Evolutionary conservation across 2,329 filamentous ascomycete species (phyloP), one percentile per base, ranked within the genome.

Genomic region (Tothia fuscella): DNA sequence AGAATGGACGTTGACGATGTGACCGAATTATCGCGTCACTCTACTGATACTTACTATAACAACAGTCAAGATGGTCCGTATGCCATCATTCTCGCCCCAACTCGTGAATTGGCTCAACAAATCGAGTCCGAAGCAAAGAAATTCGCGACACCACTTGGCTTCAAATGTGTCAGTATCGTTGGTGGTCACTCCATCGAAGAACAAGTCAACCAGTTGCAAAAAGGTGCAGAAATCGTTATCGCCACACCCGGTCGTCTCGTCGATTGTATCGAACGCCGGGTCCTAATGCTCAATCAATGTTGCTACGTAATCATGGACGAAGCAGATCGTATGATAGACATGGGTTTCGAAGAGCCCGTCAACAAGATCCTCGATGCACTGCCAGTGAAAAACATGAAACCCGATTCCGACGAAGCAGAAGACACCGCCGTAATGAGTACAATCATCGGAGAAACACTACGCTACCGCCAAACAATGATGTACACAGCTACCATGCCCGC

Each of bases 221-320:
- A 95, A 52, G 91, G 91, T 42, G 89, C 89, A 1, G 89, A 98
- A 60, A 96, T 98, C 51, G 84, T 98, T 54, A 94, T 98, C 50
- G 91, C 91, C n/a, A 98, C 91, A 0, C 91, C 91, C 0, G 91
- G 91, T 65, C 88, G 91, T 72, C 74, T 98, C 1, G 84, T 96
- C 6, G 91, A 98, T 66, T 96, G 88, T 62, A 91, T 98, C 51
- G 91, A 98, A 61, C 76, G 91, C 14, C 80, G 89, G 25, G 77
- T 96, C 22, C 71, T 96, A 2, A 89, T 98, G 1, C 74, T 96
- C 36, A 80, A 79, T n/a, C 91, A 96, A 63, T 96, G 91, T 62
- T 94, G 88, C 65, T 96, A 96, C 64, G 76, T 96, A 43, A 94
- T 98, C 63, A 95, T 98, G 89, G 91, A 98, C 60, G 91, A 98